Percentiles rank a stretch among this genome's conserved stretches.
These are phyloP conservation scores for Acacia crassicarpa DNA, from an alignment of 306 rosid species.

Conservation along the genomic window DNA sequence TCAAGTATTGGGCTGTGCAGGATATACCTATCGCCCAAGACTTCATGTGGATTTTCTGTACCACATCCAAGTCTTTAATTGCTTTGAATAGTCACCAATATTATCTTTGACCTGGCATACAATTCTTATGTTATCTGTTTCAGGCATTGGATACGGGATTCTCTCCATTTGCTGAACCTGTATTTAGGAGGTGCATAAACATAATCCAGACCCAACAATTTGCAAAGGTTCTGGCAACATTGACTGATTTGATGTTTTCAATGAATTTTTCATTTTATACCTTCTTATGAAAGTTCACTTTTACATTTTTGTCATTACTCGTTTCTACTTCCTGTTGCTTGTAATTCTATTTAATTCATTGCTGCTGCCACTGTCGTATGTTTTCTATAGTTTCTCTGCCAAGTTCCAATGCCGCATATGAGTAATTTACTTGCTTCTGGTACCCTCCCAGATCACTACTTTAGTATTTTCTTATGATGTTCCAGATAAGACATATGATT, in stretches of 20 bases:
- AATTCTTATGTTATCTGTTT: slow-evolving; percentile 34
- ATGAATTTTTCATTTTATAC: background rate
- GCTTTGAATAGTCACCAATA: background rate
- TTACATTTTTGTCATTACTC: background rate
- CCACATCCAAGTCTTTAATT: background rate
- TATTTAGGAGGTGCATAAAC: slow-evolving; percentile 93
- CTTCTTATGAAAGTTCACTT: background rate
- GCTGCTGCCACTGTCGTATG: slow-evolving; percentile 19
- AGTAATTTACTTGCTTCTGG: background rate
- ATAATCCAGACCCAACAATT: slow-evolving; percentile 88
- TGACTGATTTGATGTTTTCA: slow-evolving; percentile 22
- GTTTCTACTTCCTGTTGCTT: background rate
- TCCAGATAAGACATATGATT: background rate
- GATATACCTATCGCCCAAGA: background rate
- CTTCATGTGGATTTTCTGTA: slow-evolving; percentile 4
- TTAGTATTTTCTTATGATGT: background rate
- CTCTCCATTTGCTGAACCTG: slow-evolving; percentile 92
- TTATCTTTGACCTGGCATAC: slow-evolving; percentile 12
- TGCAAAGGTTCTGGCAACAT: slow-evolving; percentile 69
- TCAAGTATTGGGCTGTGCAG: slow-evolving; percentile 4
- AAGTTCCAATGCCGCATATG: background rate
- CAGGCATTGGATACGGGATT: slow-evolving; percentile 96
- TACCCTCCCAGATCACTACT: background rate
- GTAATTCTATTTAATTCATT: slow-evolving; percentile 14
- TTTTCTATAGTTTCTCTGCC: background rate